phyloP scores from a whole-genome alignment of 108 stramenopile genomes.

The Stephanodiscus triporus region DNA sequence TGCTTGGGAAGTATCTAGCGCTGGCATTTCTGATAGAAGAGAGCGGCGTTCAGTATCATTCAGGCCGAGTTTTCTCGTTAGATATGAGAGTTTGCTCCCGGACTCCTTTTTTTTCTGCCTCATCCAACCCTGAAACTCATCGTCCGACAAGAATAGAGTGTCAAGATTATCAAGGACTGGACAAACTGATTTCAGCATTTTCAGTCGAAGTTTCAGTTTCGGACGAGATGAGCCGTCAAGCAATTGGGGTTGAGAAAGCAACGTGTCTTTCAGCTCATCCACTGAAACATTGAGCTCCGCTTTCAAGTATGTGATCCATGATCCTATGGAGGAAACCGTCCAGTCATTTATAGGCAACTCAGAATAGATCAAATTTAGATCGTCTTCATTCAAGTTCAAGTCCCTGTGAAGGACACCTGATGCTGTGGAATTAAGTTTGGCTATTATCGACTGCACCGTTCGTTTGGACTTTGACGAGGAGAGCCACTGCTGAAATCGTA shows the following conservation, averaged over 20 bases:
- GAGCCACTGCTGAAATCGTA: slow-evolving; percentile 69
- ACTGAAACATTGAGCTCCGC: slow-evolving; percentile 4
- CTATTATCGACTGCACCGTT: neutral
- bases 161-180: slow-evolving; percentile 22
- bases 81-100: slow-evolving; percentile 25
- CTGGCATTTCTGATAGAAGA: slow-evolving; percentile 21
- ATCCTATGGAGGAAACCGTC: slow-evolving; percentile 4
- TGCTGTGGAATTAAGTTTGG: slow-evolving; percentile 17
- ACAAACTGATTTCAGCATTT: slow-evolving; percentile 6
- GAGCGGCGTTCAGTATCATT: slow-evolving; percentile 22
- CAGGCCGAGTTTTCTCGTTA: slow-evolving; percentile 15
- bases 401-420: slow-evolving; percentile 13
- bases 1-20: slow-evolving; percentile 10
- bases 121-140: slow-evolving; percentile 24
- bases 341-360: slow-evolving; percentile 1
- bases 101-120: neutral
- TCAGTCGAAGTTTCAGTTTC: slow-evolving; percentile 20
- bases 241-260: slow-evolving; percentile 13
- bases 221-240: slow-evolving; percentile 25
- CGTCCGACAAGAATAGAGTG: slow-evolving; percentile 2
- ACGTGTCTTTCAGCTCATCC: slow-evolving; percentile 16
- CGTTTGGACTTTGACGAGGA: slow-evolving; percentile 25
- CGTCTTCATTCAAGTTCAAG: slow-evolving; percentile 17
- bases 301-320: slow-evolving; percentile 19
- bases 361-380: slow-evolving; percentile 13